phyloP scores from a whole-genome alignment of 1,284 basidiomycete species.

The Takashimella tepidaria region DNA sequence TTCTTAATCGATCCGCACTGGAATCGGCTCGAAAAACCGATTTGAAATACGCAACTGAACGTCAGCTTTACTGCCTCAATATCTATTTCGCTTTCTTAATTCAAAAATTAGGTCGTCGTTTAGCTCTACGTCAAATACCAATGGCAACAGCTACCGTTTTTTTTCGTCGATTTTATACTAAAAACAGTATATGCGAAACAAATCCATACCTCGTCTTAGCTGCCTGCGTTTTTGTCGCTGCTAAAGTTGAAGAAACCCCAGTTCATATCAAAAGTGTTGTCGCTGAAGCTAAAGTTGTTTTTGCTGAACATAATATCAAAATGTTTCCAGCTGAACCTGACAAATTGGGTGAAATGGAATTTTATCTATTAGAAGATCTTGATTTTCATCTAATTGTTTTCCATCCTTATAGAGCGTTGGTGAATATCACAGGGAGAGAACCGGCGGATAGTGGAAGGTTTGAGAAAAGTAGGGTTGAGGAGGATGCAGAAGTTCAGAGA shows the following conservation, averaged over 20 bases:
- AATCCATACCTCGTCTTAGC: constrained; percentile 89
- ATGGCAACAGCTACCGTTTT: constrained; percentile 91
- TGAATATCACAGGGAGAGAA: constrained; percentile 62
- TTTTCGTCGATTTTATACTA: constrained; percentile 90
- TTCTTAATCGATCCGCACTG: constrained; percentile 71
- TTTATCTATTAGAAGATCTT: constrained; percentile 92
- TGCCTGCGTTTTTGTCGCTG: constrained; percentile 90
- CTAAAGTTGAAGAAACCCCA: constrained; percentile 93
- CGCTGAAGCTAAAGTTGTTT: constrained; percentile 72
- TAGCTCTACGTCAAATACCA: constrained; percentile 77
- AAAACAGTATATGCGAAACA: constrained; percentile 88
- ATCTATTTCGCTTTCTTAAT: constrained; percentile 84
- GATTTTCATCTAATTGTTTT: constrained; percentile 91
- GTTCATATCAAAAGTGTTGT: constrained; percentile 90
- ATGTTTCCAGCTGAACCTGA: constrained; percentile 76
- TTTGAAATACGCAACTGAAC: constrained; percentile 66
- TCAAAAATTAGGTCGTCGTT: constrained; percentile 76
- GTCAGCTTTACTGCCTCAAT: constrained; percentile 68
- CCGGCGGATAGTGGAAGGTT: constrained; percentile 43
- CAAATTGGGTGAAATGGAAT: constrained; percentile 98
- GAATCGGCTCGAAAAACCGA: constrained; percentile 69
- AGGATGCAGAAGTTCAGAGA: constrained; percentile 38
- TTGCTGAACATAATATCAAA: constrained; percentile 66
- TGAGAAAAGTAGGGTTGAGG: constrained; percentile 31
- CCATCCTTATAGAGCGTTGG: constrained; percentile 86